phyloP scores from a whole-genome alignment of 176 grass and related monocot species.

The Poa pratensis region DNA sequence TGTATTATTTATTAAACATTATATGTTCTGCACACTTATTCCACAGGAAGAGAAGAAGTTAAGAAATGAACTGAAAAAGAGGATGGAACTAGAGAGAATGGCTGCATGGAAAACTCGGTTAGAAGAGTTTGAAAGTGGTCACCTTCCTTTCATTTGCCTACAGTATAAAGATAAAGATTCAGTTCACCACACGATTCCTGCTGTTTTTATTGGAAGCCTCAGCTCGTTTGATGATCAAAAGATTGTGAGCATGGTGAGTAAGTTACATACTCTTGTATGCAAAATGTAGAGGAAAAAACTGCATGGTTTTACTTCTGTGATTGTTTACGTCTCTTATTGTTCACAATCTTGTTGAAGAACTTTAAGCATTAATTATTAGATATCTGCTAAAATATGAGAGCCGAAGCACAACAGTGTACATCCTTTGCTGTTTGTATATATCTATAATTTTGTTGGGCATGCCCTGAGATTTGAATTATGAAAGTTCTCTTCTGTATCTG shows the following conservation, averaged over 20 bases:
- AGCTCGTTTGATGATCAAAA: conserved; percentile 65
- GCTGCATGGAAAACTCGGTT: conserved; percentile 77
- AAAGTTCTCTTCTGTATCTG: conserved; percentile 5
- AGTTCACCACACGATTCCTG: conserved; percentile 82
- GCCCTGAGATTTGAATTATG: neutral
- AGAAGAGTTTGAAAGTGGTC: conserved; percentile 78
- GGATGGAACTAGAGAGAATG: conserved; percentile 95
- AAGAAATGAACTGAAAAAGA: conserved; percentile 74
- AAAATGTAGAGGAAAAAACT: conserved; percentile 14
- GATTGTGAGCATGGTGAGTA: conserved; percentile 65
- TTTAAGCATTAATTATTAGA: conserved; percentile 4
- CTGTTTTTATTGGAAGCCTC: conserved; percentile 86
- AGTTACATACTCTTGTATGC: neutral
- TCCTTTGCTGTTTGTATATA: conserved; percentile 16
- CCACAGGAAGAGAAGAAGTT: conserved; percentile 81
- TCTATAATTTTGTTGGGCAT: neutral
- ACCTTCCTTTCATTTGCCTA: conserved; percentile 96
- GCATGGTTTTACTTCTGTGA: conserved; percentile 4
- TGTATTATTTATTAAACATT: conserved; percentile 28
- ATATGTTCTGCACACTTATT: conserved; percentile 4
- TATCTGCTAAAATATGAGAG: neutral
- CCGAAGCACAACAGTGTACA: neutral
- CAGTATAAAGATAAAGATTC: conserved; percentile 97
- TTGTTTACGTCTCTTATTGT: conserved; percentile 20
- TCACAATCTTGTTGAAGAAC: neutral